These are phyloP conservation scores for Colletotrichum sp. DNA, from an alignment of 2,329 filamentous ascomycete species.

Conservation along the genomic window DNA sequence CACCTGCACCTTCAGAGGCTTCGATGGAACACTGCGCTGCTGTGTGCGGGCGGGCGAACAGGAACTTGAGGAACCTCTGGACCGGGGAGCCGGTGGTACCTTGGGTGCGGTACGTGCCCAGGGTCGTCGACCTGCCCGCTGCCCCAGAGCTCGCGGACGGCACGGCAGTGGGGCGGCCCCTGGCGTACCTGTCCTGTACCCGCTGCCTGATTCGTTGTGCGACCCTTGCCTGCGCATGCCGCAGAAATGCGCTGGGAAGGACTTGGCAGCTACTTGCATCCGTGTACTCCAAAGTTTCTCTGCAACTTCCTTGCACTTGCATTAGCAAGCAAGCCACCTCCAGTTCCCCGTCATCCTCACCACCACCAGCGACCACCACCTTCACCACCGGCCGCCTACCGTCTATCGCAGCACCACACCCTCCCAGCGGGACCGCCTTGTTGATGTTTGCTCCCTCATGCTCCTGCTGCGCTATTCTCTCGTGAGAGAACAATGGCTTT, in stretches of 20 bases:
- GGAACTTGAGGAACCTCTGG: neutral
- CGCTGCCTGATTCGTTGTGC: neutral
- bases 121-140: neutral
- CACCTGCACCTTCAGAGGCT: neutral
- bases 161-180: neutral
- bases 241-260: neutral
- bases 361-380: neutral
- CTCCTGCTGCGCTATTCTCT: neutral
- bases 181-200: neutral
- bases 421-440: neutral
- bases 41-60: neutral
- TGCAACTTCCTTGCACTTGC: constrained; percentile 8
- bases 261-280: constrained; percentile 9
- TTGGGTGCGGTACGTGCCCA: neutral
- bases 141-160: neutral
- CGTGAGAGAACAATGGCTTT: neutral
- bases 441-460: neutral
- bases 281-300: neutral
- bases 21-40: neutral
- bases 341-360: constrained; percentile 2
- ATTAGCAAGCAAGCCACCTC: constrained; percentile 9
- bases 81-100: neutral
- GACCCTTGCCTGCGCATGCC: neutral
- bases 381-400: neutral
- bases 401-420: neutral